Evolutionary conservation across 805 yeast genomes (phyloP), one percentile per base, ranked within the genome.

Genomic region (Saturnispora zaruensis): DNA sequence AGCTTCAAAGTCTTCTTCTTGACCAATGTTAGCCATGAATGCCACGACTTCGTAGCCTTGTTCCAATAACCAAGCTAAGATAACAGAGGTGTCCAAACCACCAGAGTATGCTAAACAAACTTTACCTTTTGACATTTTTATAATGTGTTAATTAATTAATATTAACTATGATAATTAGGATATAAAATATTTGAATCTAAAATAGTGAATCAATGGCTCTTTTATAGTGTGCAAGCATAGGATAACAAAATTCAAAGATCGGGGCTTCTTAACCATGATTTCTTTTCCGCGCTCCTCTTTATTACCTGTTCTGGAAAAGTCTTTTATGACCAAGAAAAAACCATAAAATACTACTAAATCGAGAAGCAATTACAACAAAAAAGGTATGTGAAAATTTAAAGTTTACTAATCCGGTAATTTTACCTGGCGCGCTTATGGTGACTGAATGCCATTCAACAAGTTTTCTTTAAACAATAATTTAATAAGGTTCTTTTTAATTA

Each of bases 61-160:
- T 70, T 93, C 99, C 58, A 93, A 78, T 69, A 93, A 80, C 99
- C 99, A 93, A 44, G 99, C 99, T 59, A 93, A 81, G 64, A 93
- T 93, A 55, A 93, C 86, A 25, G 97, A 90, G 77, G 99, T 93
- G 68, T 93, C 99, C 63, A 93, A 79, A 75, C 99, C 99, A 64
- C 99, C 99, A 46, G 98, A 93, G 76, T 93, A 93, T 50, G 99
- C 99, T 69, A 93, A 81, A 79, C 99, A 93, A 69, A 93, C 99
- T 75, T 91, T 91, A 67, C 99, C 99, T 72, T 93, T 91, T 46
- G 96, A 84, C 97, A 90, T 90, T 63, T 41, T 59, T 21, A 28
- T 43, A 33, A 24, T 38, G 16, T 20, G 24, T 30, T n/a, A 25
- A 33, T 41, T 33, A 23, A 40, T 18, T 20, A 32, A 16, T 23